Percentiles rank a stretch among this genome's conserved stretches.
Conservation (phyloP, 306 rosid species). For the Dalbergia oliveri region DNA sequence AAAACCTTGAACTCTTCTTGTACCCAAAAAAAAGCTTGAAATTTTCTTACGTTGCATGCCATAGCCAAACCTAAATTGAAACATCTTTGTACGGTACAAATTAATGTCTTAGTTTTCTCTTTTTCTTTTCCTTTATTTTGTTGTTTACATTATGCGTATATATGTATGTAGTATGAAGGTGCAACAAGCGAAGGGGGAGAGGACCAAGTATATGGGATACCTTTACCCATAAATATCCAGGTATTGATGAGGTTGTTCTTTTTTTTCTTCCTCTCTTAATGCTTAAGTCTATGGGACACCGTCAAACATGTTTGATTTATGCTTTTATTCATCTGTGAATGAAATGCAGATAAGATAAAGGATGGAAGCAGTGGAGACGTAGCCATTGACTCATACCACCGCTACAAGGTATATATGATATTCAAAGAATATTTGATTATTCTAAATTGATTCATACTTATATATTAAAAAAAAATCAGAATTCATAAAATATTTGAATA, state of each 20-base stretch:
- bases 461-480: no score
- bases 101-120: not conserved
- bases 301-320: not conserved
- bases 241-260: not conserved
- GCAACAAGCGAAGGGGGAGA: conserved; percentile 64
- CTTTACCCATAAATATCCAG: conserved; percentile 28
- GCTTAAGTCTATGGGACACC: no score
- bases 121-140: not conserved
- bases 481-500: no score
- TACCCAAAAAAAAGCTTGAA: no score
- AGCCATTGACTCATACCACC: conserved; percentile 54
- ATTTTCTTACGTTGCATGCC: no score
- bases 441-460: not conserved
- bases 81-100: not conserved
- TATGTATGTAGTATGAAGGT: conserved; percentile 58
- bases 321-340: not conserved
- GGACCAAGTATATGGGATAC: conserved; percentile 56
- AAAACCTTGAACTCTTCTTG: no score
- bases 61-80: not conserved
- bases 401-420: conserved; percentile 44
- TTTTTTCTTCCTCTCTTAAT: not conserved
- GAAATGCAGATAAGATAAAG: conserved; percentile 47
- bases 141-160: not conserved
- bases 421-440: not conserved
- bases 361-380: conserved; percentile 52